Evolutionary conservation across 306 rosid genomes (phyloP), one percentile per base, ranked within the genome.

Genomic region (Morella rubra): DNA sequence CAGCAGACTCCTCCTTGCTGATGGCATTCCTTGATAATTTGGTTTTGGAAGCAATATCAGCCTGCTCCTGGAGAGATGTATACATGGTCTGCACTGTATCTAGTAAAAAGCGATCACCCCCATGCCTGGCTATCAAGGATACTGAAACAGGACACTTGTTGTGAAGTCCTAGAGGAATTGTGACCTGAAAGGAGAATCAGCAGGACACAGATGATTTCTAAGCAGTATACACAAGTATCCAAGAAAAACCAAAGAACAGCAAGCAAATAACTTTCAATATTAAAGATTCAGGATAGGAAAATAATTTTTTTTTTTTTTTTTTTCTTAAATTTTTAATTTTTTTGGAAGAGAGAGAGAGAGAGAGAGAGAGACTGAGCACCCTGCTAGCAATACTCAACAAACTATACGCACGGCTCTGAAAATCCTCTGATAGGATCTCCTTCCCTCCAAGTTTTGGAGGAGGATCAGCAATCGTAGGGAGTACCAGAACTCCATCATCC

Each of bases 401-500:
- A 82, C 97, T 86, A 69, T 81, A 90, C 40, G 87, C 83, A 78
- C 93, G 90, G 80, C 75, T 81, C 69, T 80, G 93, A 79, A 82
- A 91, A 66, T 90, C 93, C 76, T 88, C 91, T 1, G 98, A 96
- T 50, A 80, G 83, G 71, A 85, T 80, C 79, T 91, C 96, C 87
- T 91, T 96, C 65, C 86, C 88, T 54, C 99, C 99, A 83, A 93
- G 76, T 84, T 93, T 96, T 59, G 99, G 90, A 81, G 97, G 99
- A 86, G 97, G 89, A 82, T 89, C 96, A 13, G 91, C 94, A 55
- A 86, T 85, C 13, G 99, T 89, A 50, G 99, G 99, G 71, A 96
- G 89, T 79, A 92, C 94, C 84, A 96, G 84, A 88, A 96, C 76
- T 78, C 97, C 98, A 81, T 96, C 99, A 80, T 96, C 99, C 99